These are phyloP conservation scores for Pulveroboletus sp. DNA, from an alignment of 768 basidiomycete genomes.

Conservation along the genomic window DNA sequence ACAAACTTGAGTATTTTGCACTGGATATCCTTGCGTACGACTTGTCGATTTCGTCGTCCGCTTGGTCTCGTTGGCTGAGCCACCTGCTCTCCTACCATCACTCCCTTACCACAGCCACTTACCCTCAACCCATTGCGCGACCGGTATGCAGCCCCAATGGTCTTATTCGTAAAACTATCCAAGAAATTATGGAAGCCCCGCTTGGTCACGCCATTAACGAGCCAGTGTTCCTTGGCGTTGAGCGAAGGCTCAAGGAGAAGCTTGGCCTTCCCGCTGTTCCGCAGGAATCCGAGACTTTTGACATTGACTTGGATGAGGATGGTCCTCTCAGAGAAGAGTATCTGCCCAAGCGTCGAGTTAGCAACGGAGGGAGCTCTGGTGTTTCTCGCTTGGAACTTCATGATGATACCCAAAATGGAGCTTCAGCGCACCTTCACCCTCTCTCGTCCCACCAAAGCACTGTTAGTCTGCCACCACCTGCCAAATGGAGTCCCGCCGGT, in stretches of 20 bases:
- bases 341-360: constrained; percentile 60
- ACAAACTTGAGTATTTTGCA: constrained; percentile 68
- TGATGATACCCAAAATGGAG: constrained; percentile 1
- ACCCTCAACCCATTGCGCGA: constrained; percentile 74
- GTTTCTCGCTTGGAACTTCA: constrained; percentile 1
- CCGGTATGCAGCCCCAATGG: constrained; percentile 71
- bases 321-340: constrained; percentile 83
- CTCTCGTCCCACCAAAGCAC: constrained; percentile 15
- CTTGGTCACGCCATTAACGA: constrained; percentile 34
- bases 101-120: constrained; percentile 55
- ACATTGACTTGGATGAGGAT: constrained; percentile 81
- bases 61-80: constrained; percentile 72
- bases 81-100: constrained; percentile 65
- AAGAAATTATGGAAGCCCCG: constrained; percentile 61
- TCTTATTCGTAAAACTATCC: constrained; percentile 65
- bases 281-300: constrained; percentile 48
- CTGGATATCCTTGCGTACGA: constrained; percentile 71
- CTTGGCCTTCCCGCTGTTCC: constrained; percentile 42
- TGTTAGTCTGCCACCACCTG: constrained; percentile 61
- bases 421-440: constrained; percentile 3
- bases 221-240: constrained; percentile 72
- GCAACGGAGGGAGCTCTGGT: constrained; percentile 13
- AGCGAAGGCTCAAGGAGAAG: constrained; percentile 57
- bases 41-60: constrained; percentile 58
- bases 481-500: constrained; percentile 79